phyloP scores from a whole-genome alignment of 108 stramenopile genomes.

The Parmales sp. region DNA sequence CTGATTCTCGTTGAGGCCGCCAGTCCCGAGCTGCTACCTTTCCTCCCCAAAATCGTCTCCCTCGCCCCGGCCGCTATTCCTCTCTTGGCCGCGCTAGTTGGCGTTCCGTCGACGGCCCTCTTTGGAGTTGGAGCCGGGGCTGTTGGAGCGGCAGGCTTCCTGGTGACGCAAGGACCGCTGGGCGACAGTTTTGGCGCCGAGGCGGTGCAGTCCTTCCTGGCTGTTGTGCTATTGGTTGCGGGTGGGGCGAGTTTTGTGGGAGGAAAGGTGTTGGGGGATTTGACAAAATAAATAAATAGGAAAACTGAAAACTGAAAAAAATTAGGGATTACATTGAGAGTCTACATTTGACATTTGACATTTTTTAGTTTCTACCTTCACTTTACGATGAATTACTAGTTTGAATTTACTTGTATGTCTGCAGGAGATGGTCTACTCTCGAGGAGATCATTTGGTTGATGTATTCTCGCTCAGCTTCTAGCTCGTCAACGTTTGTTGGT shows the following conservation, averaged over 20 bases:
- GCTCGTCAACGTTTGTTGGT: no score
- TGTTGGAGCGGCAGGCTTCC: constrained; percentile 47
- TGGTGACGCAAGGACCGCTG: constrained; percentile 21
- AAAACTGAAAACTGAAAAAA: not conserved
- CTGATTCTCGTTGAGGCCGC: constrained; percentile 71
- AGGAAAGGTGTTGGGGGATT: constrained; percentile 54
- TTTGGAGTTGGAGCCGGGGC: constrained; percentile 40
- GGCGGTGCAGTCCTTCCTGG: constrained; percentile 64
- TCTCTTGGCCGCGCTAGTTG: constrained; percentile 52
- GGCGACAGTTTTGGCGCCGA: constrained; percentile 67
- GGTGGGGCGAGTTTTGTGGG: constrained; percentile 54
- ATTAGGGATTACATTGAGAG: not conserved
- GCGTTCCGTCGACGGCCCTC: constrained; percentile 42
- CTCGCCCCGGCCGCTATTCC: constrained; percentile 66
- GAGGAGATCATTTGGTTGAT: no score
- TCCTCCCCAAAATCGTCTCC: constrained; percentile 63
- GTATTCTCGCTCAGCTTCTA: no score
- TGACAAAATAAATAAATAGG: constrained; percentile 31
- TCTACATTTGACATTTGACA: not conserved
- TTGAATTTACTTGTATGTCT: no score
- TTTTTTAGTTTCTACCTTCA: no score
- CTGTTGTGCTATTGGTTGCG: constrained; percentile 55
- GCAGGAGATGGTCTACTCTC: no score
- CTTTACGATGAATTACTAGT: no score
- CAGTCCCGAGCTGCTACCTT: constrained; percentile 65